Percentiles rank a stretch among this genome's conserved stretches.
Conservation (phyloP, 371 early-diverging fungal genomes). For the Circinella minor region DNA sequence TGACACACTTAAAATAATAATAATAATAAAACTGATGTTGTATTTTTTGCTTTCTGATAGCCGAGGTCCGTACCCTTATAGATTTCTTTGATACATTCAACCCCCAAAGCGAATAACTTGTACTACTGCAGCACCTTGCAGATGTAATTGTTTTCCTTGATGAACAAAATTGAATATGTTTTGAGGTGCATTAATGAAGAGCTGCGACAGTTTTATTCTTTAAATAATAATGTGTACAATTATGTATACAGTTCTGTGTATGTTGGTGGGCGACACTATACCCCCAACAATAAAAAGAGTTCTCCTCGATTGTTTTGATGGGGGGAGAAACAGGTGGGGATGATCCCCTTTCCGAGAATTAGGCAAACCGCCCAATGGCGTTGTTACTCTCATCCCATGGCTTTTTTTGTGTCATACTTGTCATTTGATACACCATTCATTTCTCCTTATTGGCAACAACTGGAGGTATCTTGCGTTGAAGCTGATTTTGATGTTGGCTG, state of each 20-base stretch:
- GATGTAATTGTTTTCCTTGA: neutral
- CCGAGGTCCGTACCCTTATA: neutral
- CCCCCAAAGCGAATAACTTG: neutral
- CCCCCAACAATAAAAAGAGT: neutral
- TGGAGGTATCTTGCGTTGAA: neutral
- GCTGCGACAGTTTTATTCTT: neutral
- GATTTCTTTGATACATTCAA: too few relatives aligned
- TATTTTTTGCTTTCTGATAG: neutral
- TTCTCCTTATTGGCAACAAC: constrained; percentile 1
- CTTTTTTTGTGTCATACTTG: constrained; percentile 2
- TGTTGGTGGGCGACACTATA: too few relatives aligned
- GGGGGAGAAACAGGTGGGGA: neutral
- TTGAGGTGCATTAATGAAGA: constrained; percentile 1
- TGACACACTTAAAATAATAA: constrained; percentile 8
- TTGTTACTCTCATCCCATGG: constrained; percentile 5
- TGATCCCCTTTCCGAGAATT: constrained; percentile 3
- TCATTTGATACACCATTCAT: constrained; percentile 4
- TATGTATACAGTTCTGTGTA: too few relatives aligned
- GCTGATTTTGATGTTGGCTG: neutral
- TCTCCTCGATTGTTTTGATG: neutral
- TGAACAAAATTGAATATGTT: neutral
- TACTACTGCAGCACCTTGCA: neutral
- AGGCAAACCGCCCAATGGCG: neutral
- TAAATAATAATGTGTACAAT: too few relatives aligned
- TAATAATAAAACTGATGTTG: neutral